Conservation (phyloP, 768 basidiomycete species). For the Calocera cornea region DNA sequence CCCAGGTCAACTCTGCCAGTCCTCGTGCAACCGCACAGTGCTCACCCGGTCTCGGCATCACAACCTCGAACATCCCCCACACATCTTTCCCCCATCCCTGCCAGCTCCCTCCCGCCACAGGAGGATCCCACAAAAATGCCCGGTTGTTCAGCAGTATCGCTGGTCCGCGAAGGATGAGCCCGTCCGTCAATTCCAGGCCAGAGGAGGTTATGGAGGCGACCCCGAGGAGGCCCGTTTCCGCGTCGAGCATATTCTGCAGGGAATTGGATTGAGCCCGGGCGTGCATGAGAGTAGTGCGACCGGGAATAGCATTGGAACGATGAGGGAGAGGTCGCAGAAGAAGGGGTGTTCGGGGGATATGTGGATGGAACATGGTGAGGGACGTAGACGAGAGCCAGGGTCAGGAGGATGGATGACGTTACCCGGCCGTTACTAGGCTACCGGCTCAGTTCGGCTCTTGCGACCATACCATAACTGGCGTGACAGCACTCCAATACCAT, state of each 20-base stretch:
- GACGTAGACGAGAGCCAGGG: no score
- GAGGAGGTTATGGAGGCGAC: conserved; percentile 48
- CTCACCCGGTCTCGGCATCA: conserved; percentile 77
- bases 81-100: conserved; percentile 57
- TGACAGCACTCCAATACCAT: no score
- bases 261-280: neutral
- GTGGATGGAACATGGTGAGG: no score
- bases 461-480: no score
- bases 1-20: neutral
- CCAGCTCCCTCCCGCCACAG: conserved; percentile 36
- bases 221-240: conserved; percentile 48
- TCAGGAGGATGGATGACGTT: no score
- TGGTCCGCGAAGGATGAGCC: conserved; percentile 60
- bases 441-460: no score
- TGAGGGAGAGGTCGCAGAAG: neutral
- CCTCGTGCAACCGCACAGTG: conserved; percentile 4
- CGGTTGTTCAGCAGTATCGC: conserved; percentile 77
- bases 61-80: conserved; percentile 68
- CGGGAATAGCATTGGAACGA: no score
- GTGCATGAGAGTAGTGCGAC: neutral
- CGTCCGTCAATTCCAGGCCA: conserved; percentile 64
- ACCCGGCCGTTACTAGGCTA: no score
- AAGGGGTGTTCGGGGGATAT: no score
- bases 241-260: neutral
- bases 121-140: conserved; percentile 83